A percentile compares a stretch with the other conserved stretches of the same genome.
These are phyloP conservation scores for Coemansia sp. DNA, from an alignment of 192 early-diverging fungal genomes.

Conservation along the genomic window DNA sequence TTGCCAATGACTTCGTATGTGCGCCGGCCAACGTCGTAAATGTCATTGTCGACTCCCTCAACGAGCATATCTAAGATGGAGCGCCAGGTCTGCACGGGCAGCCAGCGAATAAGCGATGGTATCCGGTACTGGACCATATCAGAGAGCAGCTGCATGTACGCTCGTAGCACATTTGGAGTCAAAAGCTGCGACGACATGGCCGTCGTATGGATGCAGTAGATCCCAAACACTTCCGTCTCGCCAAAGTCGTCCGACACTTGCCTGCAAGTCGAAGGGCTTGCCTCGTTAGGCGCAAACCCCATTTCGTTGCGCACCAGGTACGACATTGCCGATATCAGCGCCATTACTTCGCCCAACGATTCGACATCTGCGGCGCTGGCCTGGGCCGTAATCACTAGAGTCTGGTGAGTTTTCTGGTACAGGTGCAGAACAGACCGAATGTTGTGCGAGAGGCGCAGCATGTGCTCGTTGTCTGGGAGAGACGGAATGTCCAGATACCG, in stretches of 20 bases:
- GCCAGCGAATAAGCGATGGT: constrained; percentile 46
- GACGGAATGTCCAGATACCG: constrained; percentile 42
- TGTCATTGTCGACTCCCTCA: constrained; percentile 30
- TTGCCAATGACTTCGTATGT: constrained; percentile 46
- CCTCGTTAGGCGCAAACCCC: constrained; percentile 43
- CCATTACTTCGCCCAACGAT: constrained; percentile 18
- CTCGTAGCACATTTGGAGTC: constrained; percentile 39
- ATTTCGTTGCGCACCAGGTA: constrained; percentile 47
- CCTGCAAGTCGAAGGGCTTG: constrained; percentile 11
- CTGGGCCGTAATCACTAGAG: not conserved
- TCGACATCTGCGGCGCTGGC: constrained; percentile 17
- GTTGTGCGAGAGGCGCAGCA: constrained; percentile 33
- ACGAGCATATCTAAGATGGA: constrained; percentile 30
- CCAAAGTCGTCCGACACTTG: constrained; percentile 41
- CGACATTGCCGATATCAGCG: constrained; percentile 33
- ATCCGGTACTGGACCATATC: constrained; percentile 46
- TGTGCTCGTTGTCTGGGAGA: constrained; percentile 37
- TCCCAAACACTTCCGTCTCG: constrained; percentile 44
- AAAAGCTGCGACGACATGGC: constrained; percentile 19
- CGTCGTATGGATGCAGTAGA: constrained; percentile 45
- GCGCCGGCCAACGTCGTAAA: constrained; percentile 45
- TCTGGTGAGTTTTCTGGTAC: constrained; percentile 18
- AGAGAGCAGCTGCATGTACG: constrained; percentile 39
- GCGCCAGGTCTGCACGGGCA: constrained; percentile 33
- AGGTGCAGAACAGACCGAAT: constrained; percentile 22